phyloP scores from a whole-genome alignment of 2,329 filamentous ascomycete species.

The Aspergillus fischeri region DNA sequence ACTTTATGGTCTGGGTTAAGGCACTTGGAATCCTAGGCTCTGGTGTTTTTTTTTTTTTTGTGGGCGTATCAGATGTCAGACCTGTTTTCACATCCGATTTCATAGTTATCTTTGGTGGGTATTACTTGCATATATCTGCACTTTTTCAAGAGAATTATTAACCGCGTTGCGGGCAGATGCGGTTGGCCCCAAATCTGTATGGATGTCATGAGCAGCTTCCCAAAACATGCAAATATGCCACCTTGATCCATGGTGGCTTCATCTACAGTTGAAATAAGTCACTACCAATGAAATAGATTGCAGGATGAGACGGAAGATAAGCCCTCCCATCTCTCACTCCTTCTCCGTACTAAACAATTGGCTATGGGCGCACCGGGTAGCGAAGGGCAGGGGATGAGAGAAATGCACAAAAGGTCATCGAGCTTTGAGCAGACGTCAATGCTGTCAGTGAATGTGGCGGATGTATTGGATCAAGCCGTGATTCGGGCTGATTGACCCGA shows the following conservation, averaged over 20 bases:
- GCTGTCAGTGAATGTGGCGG: too few species aligned
- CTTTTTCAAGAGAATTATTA: neutral
- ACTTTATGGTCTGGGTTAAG: neutral
- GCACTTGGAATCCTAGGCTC: neutral
- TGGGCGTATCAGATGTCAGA: neutral
- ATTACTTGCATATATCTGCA: neutral
- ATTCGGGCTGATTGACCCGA: too few species aligned
- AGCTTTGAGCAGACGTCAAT: too few species aligned
- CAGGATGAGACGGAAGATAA: too few species aligned
- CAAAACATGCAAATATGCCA: neutral
- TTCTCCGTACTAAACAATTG: too few species aligned
- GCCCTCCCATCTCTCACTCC: too few species aligned
- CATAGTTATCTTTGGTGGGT: neutral
- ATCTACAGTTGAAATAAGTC: neutral
- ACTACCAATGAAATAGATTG: neutral
- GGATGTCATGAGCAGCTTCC: too few species aligned
- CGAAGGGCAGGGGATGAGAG: too few species aligned
- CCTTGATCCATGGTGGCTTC: neutral
- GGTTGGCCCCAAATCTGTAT: neutral
- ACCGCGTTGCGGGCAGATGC: neutral
- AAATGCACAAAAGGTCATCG: too few species aligned
- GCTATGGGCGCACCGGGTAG: too few species aligned
- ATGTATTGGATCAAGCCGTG: too few species aligned
- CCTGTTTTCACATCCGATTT: neutral
- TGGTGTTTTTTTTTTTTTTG: neutral